Conservation (phyloP, 306 rosid genomes). For the Oemleria cerasiformis region DNA sequence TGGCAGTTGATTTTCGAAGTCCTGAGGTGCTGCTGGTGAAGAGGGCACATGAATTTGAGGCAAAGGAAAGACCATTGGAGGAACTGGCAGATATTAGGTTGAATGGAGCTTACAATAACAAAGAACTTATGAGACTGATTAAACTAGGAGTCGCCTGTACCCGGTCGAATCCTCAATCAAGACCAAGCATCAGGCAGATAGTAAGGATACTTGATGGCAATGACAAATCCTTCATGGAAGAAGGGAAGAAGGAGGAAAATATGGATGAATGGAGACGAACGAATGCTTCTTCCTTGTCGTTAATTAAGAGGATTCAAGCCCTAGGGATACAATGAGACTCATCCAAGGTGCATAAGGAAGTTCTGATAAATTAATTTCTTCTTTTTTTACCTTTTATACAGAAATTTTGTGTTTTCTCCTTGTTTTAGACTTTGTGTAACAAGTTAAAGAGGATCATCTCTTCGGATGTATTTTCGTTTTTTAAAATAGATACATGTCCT, state of each 20-base stretch:
- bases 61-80: constrained; percentile 52
- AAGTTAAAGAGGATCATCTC: constrained; percentile 20
- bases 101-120: constrained; percentile 55
- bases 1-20: constrained; percentile 84
- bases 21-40: constrained; percentile 82
- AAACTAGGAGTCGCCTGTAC: constrained; percentile 74
- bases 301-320: constrained; percentile 81
- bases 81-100: constrained; percentile 66
- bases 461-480: constrained; percentile 19
- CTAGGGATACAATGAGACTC: constrained; percentile 76
- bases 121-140: constrained; percentile 60
- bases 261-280: constrained; percentile 66
- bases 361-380: not conserved
- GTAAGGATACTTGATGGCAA: constrained; percentile 77
- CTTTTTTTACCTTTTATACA: constrained; percentile 14
- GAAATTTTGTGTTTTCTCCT: constrained; percentile 17
- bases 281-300: constrained; percentile 56
- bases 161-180: constrained; percentile 42
- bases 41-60: constrained; percentile 62
- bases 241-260: constrained; percentile 40
- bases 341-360: not conserved
- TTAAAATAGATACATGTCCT: not conserved
- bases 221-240: constrained; percentile 43
- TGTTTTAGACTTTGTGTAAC: constrained; percentile 23
- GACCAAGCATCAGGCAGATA: constrained; percentile 86